Evolutionary conservation across 176 grass and related monocot species (phyloP), one percentile per base, ranked within the genome.

Genomic region (Pontederia paniculata): DNA sequence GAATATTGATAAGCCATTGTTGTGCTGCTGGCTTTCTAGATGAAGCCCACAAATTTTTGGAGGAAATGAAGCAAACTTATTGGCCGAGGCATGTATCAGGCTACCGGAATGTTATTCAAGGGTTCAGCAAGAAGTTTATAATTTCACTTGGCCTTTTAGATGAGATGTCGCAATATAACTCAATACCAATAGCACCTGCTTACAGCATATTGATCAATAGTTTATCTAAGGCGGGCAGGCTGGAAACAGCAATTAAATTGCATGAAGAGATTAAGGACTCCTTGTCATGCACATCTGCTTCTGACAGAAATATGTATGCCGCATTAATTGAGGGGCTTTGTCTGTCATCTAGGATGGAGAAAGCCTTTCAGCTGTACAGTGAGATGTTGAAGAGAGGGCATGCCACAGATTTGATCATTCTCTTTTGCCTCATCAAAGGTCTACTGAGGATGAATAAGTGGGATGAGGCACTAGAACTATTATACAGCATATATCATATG

Each of bases 41-140:
- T 42, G 19, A 82, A 14, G 93, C 83, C 12, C 77, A 61, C 57
- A 62, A 68, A 72, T 54, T 98, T 59, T 80, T 98, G 11, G 73
- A 65, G 74, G 93, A 98, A 75, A 98, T 98, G 93, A 98, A 88
- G 45, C 93, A 91, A 47, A 98, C 86, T 48, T 83, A 84, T 74
- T 98, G 93, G 93, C 93, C 93, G 9, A 88, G 72, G 66, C 77
- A 84, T 71, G 23, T 82, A 48, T 71, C 77, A 72, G 80, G 80
- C 42, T 84, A 88, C 55, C 16, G 17, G 47, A 28, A 68, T 44
- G 62, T 70, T 23, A 73, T 87, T 73, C 77, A 82, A 73, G 93
- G 93, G 52, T 91, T 91, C 73, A 98, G 83, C 75, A 84, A 77
- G 49, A 81, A 75, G 46, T 98, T 98, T 75, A 68, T 91, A 31